Conservation (phyloP, 73 alveolate genomes). For the Tetrahymena borealis region DNA sequence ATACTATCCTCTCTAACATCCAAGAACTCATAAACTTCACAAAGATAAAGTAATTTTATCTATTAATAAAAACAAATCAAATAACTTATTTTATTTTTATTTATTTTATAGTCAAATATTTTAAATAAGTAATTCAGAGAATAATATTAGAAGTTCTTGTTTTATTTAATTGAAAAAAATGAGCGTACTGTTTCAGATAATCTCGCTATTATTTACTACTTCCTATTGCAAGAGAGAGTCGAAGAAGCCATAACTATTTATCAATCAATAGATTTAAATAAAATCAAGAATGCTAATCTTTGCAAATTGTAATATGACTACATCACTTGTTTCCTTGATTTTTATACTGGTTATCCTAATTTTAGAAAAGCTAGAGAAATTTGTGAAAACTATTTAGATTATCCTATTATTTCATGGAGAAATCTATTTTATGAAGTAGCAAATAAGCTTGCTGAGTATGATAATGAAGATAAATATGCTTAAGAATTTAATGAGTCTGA, state of each 20-base stretch:
- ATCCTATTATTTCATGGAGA: constrained; percentile 75
- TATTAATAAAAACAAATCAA: too few relatives aligned
- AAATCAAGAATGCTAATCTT: neutral
- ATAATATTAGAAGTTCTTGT: constrained; percentile 11
- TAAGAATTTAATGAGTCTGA: too few relatives aligned
- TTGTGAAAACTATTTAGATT: constrained; percentile 55
- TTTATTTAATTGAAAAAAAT: constrained; percentile 4
- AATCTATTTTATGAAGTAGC: constrained; percentile 58
- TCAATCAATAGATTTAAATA: neutral
- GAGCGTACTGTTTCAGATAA: neutral
- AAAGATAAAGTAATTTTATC: neutral
- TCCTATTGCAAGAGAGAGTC: constrained; percentile 26
- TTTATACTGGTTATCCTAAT: constrained; percentile 41
- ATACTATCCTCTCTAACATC: constrained; percentile 78
- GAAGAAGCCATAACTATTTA: constrained; percentile 10
- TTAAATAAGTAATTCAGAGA: constrained; percentile 14
- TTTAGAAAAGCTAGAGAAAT: constrained; percentile 63
- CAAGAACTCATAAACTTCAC: constrained; percentile 81
- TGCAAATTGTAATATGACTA: constrained; percentile 55
- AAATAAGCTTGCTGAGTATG: constrained; percentile 56
- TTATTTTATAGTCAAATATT: too few relatives aligned
- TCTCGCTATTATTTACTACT: constrained; percentile 4
- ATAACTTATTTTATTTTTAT: too few relatives aligned
- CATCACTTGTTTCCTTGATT: constrained; percentile 55
- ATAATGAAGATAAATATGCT: constrained; percentile 41